Base-by-base conservation (phyloP, 306 rosid genomes). In the Fragaria ananassa region DNA sequence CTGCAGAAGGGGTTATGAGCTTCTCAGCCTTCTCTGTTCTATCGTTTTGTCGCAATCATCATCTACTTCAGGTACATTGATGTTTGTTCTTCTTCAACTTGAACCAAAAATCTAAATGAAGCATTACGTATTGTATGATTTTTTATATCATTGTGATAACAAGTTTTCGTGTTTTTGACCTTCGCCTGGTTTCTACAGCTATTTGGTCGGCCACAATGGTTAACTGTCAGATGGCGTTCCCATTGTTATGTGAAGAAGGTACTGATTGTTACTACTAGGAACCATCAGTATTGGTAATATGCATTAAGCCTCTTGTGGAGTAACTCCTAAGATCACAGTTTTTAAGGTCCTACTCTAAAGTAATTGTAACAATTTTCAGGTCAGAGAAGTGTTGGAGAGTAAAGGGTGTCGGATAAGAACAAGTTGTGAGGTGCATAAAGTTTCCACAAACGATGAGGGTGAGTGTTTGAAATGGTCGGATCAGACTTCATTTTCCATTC, bases 161-260 rank as follows among this genome's bases (percentile, higher is more conserved):
- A 66, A 39, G 7, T 66, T 18, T 8, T 19, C 4, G 6, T 17
- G 8, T 37, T 46, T 34, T 42, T 65, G 27, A 47, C 29, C 64
- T 74, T 42, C 21, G 6, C 68, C 39, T 74, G 70, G n/a, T 74
- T 64, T 74, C 25, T 80, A 50, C 82, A 95, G 98, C 83, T 95
- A 80, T 86, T 92, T 80, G 93, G 90, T 49, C 91, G 96, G 66
- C 98, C 98, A 58, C 96, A 95, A 50, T 95, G 98, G 98, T 89
- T 92, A 21, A 95, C 98, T 19, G 89, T 92, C 42, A 84, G 78
- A 83, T 75, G 90, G 79, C 90, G 96, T 45, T 95, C 98, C 0
- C 93, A 87, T 19, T 83, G 76, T 44, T 92, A 95, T 61, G 91
- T 95, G 64, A 84, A 79, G 68, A 73, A 76, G 45, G 74, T 76